phyloP scores from a whole-genome alignment of 805 yeast genomes.

The Cyberlindnera japonica region DNA sequence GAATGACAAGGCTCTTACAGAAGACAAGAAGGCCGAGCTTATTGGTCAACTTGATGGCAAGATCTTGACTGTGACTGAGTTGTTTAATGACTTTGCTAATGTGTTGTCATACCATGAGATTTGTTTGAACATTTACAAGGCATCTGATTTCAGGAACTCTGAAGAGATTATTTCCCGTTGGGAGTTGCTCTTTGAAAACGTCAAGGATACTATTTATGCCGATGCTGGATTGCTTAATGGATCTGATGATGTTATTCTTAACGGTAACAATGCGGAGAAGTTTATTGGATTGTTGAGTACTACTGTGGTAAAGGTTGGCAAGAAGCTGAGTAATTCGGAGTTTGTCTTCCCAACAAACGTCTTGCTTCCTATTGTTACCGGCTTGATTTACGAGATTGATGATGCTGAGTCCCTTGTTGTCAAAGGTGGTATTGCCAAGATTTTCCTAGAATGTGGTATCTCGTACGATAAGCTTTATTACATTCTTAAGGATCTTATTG shows the following conservation, averaged over 20 bases:
- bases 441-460: constrained; percentile 62
- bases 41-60: constrained; percentile 53
- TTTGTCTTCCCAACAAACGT: constrained; percentile 76
- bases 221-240: not conserved
- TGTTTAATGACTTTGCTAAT: constrained; percentile 83
- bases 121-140: constrained; percentile 71
- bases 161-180: constrained; percentile 82
- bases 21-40: constrained; percentile 48
- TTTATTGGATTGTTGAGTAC: constrained; percentile 20
- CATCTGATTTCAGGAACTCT: constrained; percentile 79
- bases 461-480: constrained; percentile 63
- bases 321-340: constrained; percentile 63
- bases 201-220: constrained; percentile 15
- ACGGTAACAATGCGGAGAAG: constrained; percentile 14
- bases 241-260: constrained; percentile 1
- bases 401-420: constrained; percentile 32
- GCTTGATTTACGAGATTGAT: constrained; percentile 40
- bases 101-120: constrained; percentile 85
- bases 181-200: constrained; percentile 58
- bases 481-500: constrained; percentile 57
- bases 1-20: constrained; percentile 47
- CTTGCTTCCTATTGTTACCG: constrained; percentile 61
- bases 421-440: constrained; percentile 54
- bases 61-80: constrained; percentile 67
- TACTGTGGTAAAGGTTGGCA: constrained; percentile 47